Base-by-base conservation (phyloP, 805 yeast species). In the Candida tibetensis region DNA sequence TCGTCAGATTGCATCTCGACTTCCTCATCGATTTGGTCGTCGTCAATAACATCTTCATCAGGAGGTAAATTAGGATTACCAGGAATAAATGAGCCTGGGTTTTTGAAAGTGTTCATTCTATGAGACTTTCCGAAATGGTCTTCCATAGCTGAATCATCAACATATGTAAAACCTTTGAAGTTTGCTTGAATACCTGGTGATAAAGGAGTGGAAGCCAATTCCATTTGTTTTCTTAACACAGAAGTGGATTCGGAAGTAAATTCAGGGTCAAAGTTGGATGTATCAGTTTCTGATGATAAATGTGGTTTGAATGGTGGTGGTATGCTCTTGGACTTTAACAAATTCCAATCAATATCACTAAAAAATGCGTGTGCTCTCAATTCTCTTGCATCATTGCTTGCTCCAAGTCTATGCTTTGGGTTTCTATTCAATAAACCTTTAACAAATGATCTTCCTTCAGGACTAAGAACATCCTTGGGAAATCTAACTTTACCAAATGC, bases 271-370 rank as follows among this genome's bases (percentile, higher is more conserved):
- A 93, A 93, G 64, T 93, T 93, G 3, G 96, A 86, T 2, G 96
- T 91, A 62, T 93, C 99, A 2, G 93, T 81, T 57, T 93, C 99
- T 28, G 87, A 82, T 7, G 83, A 69, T 47, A 93, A 76, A 58
- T 88, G 96, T 3, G 99, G 99, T 62, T 88, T 88, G 71, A 88
- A 91, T 2, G 99, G 99, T 17, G 99, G 99, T 29, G 96, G 95
- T 7, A 91, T 78, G 54, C 82, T 84, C 68, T 89, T 91, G 48
- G 78, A 74, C 48, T 73, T 74, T 44, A 93, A 71, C 34, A 82
- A 69, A 19, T 77, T 79, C 99, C 99, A 93, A 60, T 93, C 95
- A 46, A 93, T 75, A 53, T 91, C 98, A 40, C 76, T 72, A 66
- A 93, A 91, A 52, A 93, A 93, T 12, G 95, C 85, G 64, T 93